Conservation (phyloP, 495 filamentous ascomycete species). For the Cercophora sp. region DNA sequence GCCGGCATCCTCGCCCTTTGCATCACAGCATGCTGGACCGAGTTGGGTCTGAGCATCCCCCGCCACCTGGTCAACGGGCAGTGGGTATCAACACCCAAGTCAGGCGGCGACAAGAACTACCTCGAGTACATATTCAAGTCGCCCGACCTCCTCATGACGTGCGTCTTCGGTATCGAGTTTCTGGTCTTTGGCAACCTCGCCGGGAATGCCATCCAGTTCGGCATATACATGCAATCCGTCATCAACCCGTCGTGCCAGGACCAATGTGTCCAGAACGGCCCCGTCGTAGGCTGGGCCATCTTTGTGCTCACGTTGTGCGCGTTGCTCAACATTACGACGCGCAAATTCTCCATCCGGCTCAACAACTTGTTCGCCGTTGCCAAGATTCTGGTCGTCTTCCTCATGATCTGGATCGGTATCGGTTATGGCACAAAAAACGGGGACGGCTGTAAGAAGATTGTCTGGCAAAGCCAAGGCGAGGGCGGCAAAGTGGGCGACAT, state of each 20-base stretch:
- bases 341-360: background rate
- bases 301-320: background rate
- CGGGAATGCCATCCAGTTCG: background rate
- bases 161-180: background rate
- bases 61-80: background rate
- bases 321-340: background rate
- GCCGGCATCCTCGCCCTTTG: conserved; percentile 23
- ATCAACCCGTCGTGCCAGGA: background rate
- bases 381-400: background rate
- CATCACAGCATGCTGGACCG: background rate
- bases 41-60: background rate
- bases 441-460: conserved; percentile 5
- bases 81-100: background rate
- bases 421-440: conserved; percentile 5
- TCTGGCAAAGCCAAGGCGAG: background rate
- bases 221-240: background rate
- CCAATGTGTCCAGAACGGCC: background rate
- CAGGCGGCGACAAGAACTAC: background rate
- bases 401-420: conserved; percentile 38
- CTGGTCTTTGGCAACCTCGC: background rate
- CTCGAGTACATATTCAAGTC: conserved; percentile 4
- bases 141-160: background rate
- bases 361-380: conserved; percentile 1
- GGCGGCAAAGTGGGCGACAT: conserved; percentile 6
- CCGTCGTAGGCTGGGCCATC: background rate